phyloP scores from a whole-genome alignment of 306 rosid species.

The Cucumis melo region DNA sequence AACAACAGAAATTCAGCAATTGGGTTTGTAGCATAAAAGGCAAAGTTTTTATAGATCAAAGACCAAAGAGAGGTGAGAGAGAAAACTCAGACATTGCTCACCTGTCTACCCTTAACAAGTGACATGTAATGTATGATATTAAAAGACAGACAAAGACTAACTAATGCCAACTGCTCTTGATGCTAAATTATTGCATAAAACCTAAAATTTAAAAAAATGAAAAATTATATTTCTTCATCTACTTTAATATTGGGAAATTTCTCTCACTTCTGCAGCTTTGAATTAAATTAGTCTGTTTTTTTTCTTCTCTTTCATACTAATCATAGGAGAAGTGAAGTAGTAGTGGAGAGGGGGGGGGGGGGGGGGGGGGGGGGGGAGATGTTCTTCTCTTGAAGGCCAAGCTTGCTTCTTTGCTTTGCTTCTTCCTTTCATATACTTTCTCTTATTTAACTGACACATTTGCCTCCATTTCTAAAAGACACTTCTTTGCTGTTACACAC shows the following conservation, averaged over 20 bases:
- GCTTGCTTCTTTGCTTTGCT: constrained; percentile 32
- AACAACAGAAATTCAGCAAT: constrained; percentile 34
- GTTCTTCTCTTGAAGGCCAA: constrained; percentile 92
- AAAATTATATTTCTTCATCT: constrained; percentile 3
- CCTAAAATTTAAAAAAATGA: background rate
- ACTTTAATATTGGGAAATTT: constrained; percentile 19
- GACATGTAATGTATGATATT: constrained; percentile 61
- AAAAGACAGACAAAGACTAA: constrained; percentile 45
- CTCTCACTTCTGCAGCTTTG: constrained; percentile 10
- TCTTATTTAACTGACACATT: constrained; percentile 67
- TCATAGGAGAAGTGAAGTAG: constrained; percentile 5
- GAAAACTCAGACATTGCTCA: constrained; percentile 18
- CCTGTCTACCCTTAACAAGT: constrained; percentile 49
- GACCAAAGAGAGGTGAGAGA: constrained; percentile 21
- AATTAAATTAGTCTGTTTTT: constrained; percentile 1
- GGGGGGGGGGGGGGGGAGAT: constrained; percentile 31
- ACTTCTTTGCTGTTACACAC: constrained; percentile 72
- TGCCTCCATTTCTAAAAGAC: constrained; percentile 72
- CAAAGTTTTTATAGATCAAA: constrained; percentile 46
- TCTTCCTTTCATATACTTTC: constrained; percentile 27
- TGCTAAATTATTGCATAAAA: constrained; percentile 47
- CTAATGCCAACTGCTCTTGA: constrained; percentile 91
- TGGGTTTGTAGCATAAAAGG: constrained; percentile 33
- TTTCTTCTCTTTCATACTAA: background rate
- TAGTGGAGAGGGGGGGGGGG: constrained; percentile 22